Conservation (phyloP, 2,329 filamentous ascomycete species). For the Colletotrichum lupini region DNA sequence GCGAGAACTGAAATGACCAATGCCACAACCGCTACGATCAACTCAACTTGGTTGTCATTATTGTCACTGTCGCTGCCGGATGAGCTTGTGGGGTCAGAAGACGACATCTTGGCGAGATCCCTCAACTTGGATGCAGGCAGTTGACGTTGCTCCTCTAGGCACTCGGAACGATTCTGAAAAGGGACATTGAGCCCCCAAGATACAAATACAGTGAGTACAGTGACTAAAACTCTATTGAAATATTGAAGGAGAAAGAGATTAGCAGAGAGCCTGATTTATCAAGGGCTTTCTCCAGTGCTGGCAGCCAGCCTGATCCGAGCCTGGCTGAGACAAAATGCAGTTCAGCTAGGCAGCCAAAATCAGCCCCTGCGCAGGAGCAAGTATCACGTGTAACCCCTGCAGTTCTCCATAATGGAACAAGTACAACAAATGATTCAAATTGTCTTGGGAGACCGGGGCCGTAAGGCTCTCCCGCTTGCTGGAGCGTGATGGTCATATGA, state of each 20-base stretch:
- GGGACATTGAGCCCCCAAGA: too few relatives aligned
- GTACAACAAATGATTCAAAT: background rate
- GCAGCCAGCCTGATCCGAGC: background rate
- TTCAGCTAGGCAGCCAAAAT: background rate
- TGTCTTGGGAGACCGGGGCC: background rate
- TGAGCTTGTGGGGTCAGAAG: background rate
- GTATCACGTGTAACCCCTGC: background rate
- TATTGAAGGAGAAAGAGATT: background rate
- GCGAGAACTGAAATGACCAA: slow-evolving; percentile 29
- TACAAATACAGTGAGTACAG: too few relatives aligned
- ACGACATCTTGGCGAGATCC: background rate
- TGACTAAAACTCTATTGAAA: too few relatives aligned
- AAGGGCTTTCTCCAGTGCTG: background rate
- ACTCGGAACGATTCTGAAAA: too few relatives aligned
- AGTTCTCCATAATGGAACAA: background rate
- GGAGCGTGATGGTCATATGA: background rate
- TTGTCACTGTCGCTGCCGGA: background rate
- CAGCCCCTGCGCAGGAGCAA: background rate
- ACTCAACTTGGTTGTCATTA: background rate
- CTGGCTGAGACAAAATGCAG: background rate
- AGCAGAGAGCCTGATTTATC: background rate
- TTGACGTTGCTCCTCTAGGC: too few relatives aligned
- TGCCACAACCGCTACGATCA: slow-evolving; percentile 28
- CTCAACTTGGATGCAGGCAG: too few relatives aligned
- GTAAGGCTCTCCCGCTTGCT: background rate